A percentile compares a stretch with the other conserved stretches of the same genome.
Evolutionary conservation across 2,329 filamentous ascomycete species (phyloP).

Genomic region (Talaromyces verruculosus): DNA sequence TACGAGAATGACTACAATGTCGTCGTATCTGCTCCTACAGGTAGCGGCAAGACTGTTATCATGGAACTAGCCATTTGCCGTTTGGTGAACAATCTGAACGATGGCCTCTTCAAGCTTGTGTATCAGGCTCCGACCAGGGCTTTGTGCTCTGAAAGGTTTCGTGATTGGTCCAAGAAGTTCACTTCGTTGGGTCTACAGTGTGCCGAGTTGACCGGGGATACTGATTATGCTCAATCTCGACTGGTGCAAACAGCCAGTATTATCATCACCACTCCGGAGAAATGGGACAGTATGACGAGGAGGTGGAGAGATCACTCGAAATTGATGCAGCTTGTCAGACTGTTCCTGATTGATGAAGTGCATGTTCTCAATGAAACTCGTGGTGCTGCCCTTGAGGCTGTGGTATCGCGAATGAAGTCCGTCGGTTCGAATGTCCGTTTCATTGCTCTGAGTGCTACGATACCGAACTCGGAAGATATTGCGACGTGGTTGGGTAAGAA

Average conservation of each 20-base stretch:
- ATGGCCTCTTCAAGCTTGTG: slow-evolving; percentile 71
- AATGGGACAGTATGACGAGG: slow-evolving; percentile 86
- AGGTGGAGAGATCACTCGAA: slow-evolving; percentile 81
- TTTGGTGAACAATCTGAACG: slow-evolving; percentile 58
- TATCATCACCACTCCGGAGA: slow-evolving; percentile 85
- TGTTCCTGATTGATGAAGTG: slow-evolving; percentile 85
- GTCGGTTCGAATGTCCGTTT: slow-evolving; percentile 74
- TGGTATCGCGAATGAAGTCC: slow-evolving; percentile 85
- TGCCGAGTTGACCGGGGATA: slow-evolving; percentile 80
- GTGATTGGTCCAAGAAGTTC: slow-evolving; percentile 78
- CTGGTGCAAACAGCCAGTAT: slow-evolving; percentile 73
- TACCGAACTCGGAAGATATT: slow-evolving; percentile 79
- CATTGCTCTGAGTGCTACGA: slow-evolving; percentile 76
- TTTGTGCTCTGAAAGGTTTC: slow-evolving; percentile 71
- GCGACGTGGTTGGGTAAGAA: slow-evolving; percentile 75
- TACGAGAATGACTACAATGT: slow-evolving; percentile 72
- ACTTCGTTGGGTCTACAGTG: slow-evolving; percentile 64
- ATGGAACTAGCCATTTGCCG: slow-evolving; percentile 80
- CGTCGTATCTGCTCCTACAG: slow-evolving; percentile 77
- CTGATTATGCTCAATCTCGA: slow-evolving; percentile 63
- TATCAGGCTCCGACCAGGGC: slow-evolving; percentile 86
- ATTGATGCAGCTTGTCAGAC: slow-evolving; percentile 70
- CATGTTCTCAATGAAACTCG: slow-evolving; percentile 79
- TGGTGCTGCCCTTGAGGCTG: slow-evolving; percentile 76
- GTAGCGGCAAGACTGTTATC: slow-evolving; percentile 80